Conservation (phyloP, 1,139 yeast genomes). For the Sugiyamaella japonica region DNA sequence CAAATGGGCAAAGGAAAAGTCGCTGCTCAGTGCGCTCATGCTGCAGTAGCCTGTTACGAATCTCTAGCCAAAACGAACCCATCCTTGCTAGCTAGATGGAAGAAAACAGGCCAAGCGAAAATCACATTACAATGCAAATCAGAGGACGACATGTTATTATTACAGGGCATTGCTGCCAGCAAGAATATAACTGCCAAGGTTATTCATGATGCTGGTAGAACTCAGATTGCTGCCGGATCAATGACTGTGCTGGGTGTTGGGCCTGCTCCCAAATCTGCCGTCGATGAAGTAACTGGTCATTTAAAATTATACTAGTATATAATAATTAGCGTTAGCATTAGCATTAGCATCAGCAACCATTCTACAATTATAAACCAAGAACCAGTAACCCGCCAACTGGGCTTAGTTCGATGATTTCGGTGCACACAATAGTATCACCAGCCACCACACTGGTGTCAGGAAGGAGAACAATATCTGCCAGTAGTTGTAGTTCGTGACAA, state of each 20-base stretch:
- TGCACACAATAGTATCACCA: slow-evolving; percentile 41
- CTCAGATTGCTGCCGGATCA: slow-evolving; percentile 92
- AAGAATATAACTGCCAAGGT: slow-evolving; percentile 75
- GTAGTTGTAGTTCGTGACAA: slow-evolving; percentile 34
- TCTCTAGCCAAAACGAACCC: slow-evolving; percentile 53
- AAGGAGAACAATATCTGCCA: slow-evolving; percentile 30
- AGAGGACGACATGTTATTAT: slow-evolving; percentile 72
- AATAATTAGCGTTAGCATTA: slow-evolving; percentile 35
- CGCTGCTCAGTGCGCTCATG: slow-evolving; percentile 98
- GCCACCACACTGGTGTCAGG: slow-evolving; percentile 30
- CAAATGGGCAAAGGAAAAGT: slow-evolving; percentile 94
- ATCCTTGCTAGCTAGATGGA: slow-evolving; percentile 65
- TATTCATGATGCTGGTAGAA: slow-evolving; percentile 95
- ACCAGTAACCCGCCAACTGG: slow-evolving; percentile 37
- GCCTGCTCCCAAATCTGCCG: slow-evolving; percentile 86
- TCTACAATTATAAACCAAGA: slow-evolving; percentile 24
- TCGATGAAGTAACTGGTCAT: slow-evolving; percentile 79
- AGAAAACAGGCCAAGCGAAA: slow-evolving; percentile 86
- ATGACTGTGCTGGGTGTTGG: slow-evolving; percentile 95
- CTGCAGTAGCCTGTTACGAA: slow-evolving; percentile 88
- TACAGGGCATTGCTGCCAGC: slow-evolving; percentile 79
- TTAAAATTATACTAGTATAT: slow-evolving; percentile 57
- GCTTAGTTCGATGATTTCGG: slow-evolving; percentile 37
- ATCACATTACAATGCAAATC: slow-evolving; percentile 76
- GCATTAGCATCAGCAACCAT: not conserved